phyloP scores from a whole-genome alignment of 495 filamentous ascomycete species.

The Friedmanniomyces endolithicus region DNA sequence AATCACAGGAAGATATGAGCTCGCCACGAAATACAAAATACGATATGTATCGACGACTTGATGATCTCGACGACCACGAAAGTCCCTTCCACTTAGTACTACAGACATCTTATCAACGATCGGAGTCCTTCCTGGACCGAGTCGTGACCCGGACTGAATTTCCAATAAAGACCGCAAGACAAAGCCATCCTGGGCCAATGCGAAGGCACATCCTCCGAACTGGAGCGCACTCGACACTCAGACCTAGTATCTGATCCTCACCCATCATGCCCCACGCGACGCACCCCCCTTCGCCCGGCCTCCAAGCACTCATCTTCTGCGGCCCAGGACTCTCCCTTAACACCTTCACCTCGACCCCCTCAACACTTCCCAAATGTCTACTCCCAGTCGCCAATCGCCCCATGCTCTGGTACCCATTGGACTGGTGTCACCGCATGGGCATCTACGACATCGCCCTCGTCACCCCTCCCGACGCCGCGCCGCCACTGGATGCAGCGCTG shows the following conservation, averaged over 20 bases:
- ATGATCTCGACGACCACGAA: too few relatives aligned
- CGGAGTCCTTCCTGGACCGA: too few relatives aligned
- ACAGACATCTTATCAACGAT: too few relatives aligned
- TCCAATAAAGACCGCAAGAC: too few relatives aligned
- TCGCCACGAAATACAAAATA: too few relatives aligned
- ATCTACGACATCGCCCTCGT: constrained; percentile 65
- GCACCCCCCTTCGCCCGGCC: constrained; percentile 56
- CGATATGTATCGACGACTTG: too few relatives aligned
- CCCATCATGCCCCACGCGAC: constrained; percentile 55
- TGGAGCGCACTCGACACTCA: too few relatives aligned
- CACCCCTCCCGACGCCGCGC: constrained; percentile 59
- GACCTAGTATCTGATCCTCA: not conserved
- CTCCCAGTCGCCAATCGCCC: constrained; percentile 87
- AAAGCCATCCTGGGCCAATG: not conserved
- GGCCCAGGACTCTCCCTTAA: constrained; percentile 81
- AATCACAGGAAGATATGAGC: too few relatives aligned
- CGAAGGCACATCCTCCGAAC: too few relatives aligned
- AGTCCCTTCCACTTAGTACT: too few relatives aligned
- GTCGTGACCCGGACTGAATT: too few relatives aligned
- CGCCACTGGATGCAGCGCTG: constrained; percentile 63
- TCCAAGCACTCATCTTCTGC: constrained; percentile 88
- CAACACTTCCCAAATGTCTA: constrained; percentile 82
- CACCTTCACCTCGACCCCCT: constrained; percentile 80
- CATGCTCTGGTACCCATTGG: constrained; percentile 90
- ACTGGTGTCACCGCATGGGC: constrained; percentile 78